Conservation (phyloP, 768 basidiomycete species). For the Suillus spraguei region DNA sequence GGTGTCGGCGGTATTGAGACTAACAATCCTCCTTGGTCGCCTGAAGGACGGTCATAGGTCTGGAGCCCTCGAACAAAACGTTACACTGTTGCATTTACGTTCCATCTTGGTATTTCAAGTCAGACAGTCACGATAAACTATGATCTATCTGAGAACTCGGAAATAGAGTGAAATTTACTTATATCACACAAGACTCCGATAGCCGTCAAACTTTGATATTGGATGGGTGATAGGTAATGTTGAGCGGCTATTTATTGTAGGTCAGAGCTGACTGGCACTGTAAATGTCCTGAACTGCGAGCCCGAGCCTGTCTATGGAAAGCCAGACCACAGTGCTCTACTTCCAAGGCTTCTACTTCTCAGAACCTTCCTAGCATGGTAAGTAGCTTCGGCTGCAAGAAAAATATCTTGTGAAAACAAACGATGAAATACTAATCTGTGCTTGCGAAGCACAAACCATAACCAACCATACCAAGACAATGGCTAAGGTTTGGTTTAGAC, state of each 20-base stretch:
- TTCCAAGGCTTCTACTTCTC: too few relatives aligned
- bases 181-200: neutral
- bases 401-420: too few relatives aligned
- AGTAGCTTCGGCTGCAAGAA: too few relatives aligned
- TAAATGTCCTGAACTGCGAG: neutral
- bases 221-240: neutral
- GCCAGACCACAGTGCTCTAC: too few relatives aligned
- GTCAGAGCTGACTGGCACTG: neutral
- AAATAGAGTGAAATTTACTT: neutral
- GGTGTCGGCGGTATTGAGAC: slow-evolving; percentile 59
- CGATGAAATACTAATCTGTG: too few relatives aligned
- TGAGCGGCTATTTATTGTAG: neutral
- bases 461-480: too few relatives aligned
- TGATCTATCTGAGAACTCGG: neutral
- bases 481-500: too few relatives aligned
- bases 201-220: neutral
- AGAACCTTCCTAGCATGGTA: too few relatives aligned
- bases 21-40: slow-evolving; percentile 64
- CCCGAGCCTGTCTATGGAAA: neutral
- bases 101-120: neutral
- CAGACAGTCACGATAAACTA: neutral
- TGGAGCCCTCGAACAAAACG: neutral
- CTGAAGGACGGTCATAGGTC: neutral
- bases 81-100: neutral
- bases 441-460: too few relatives aligned